phyloP scores from a whole-genome alignment of 2,329 filamentous ascomycete genomes.

The Pseudogymnoascus sp. region DNA sequence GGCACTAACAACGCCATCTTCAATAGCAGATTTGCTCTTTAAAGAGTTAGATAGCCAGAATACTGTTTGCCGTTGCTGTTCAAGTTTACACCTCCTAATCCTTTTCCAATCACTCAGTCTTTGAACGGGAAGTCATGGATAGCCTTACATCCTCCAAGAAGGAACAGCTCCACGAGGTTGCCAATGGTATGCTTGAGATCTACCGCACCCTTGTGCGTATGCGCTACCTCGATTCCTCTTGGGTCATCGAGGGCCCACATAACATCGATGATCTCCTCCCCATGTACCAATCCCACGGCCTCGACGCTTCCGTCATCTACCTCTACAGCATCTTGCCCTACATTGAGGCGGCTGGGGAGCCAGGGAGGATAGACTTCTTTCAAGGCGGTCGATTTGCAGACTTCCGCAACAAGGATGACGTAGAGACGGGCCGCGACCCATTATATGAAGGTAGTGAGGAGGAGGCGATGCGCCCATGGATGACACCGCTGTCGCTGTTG shows the following conservation, averaged over 20 bases:
- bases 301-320: slow-evolving; percentile 22
- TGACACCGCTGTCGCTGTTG: too few relatives aligned
- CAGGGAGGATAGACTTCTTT: slow-evolving; percentile 17
- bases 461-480: neutral
- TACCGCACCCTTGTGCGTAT: slow-evolving; percentile 26
- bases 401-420: slow-evolving; percentile 17
- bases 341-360: slow-evolving; percentile 13
- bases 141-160: neutral
- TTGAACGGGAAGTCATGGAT: too few relatives aligned
- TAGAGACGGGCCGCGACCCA: slow-evolving; percentile 17
- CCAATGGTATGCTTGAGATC: slow-evolving; percentile 25
- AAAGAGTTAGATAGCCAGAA: too few relatives aligned
- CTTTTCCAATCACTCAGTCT: too few relatives aligned
- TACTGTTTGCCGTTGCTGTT: too few relatives aligned
- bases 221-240: slow-evolving; percentile 22
- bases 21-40: too few relatives aligned
- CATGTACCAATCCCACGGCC: slow-evolving; percentile 14
- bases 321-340: slow-evolving; percentile 26
- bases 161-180: slow-evolving; percentile 23
- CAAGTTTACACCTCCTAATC: too few relatives aligned
- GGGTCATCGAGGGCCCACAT: slow-evolving; percentile 21
- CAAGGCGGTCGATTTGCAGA: slow-evolving; percentile 19
- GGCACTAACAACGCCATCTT: too few relatives aligned
- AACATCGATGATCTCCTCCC: slow-evolving; percentile 17
- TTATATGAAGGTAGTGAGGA: slow-evolving; percentile 8